Percentiles rank a stretch among this genome's conserved stretches.
Evolutionary conservation across 2,329 filamentous ascomycete genomes (phyloP).

Genomic region (Alternaria longipes): DNA sequence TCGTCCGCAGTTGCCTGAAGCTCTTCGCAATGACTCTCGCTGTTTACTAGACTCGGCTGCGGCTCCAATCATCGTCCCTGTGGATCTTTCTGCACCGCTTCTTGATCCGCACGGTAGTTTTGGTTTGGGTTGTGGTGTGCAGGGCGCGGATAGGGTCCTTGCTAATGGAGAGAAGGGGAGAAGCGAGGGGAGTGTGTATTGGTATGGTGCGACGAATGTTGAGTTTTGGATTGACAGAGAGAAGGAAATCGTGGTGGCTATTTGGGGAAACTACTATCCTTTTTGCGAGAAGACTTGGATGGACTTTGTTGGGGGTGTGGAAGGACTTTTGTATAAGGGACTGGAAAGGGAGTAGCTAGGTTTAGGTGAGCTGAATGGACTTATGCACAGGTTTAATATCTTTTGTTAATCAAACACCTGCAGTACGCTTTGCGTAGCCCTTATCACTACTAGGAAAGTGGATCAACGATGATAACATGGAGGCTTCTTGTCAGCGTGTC

Average conservation of each 20-base stretch:
- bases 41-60: slow-evolving; percentile 27
- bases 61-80: slow-evolving; percentile 29
- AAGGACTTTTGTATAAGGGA: background rate
- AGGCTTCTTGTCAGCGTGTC: too few relatives aligned
- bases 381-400: too few relatives aligned
- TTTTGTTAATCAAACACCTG: too few relatives aligned
- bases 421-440: too few relatives aligned
- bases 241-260: slow-evolving; percentile 29
- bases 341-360: background rate
- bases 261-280: background rate
- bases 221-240: slow-evolving; percentile 37
- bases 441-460: too few relatives aligned
- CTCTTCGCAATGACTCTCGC: slow-evolving; percentile 4
- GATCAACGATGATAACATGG: too few relatives aligned
- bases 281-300: background rate
- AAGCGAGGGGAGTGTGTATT: slow-evolving; percentile 34
- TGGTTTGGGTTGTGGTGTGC: slow-evolving; percentile 60
- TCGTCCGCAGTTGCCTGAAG: background rate
- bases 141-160: slow-evolving; percentile 53
- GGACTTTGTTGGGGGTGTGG: background rate
- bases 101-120: slow-evolving; percentile 54
- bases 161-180: slow-evolving; percentile 25
- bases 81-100: slow-evolving; percentile 59
- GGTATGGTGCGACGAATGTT: slow-evolving; percentile 38
- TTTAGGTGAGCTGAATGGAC: rapidly evolving